Evolutionary conservation across 1,284 basidiomycete genomes (phyloP).

Genomic region (Fistulina hepatica): DNA sequence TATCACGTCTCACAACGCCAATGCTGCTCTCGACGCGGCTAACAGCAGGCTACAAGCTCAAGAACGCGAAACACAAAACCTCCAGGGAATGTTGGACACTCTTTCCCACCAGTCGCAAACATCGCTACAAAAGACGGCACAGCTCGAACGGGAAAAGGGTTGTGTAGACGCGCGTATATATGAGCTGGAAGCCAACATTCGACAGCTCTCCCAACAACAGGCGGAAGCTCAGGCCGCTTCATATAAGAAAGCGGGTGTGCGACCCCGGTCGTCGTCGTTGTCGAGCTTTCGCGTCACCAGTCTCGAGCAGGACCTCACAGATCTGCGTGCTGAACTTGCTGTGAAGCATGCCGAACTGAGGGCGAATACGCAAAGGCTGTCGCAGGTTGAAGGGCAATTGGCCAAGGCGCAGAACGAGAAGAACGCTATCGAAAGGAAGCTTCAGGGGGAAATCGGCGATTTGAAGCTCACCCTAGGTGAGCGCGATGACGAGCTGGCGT

Average conservation of each 20-base stretch:
- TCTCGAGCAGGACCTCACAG: conserved; percentile 45
- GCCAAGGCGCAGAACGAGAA: conserved; percentile 49
- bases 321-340: conserved; percentile 30
- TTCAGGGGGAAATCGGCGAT: conserved; percentile 32
- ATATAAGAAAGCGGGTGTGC: conserved; percentile 19
- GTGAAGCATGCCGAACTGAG: conserved; percentile 35
- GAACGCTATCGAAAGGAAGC: conserved; percentile 38
- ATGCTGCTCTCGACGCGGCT: conserved; percentile 35
- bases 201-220: conserved; percentile 24
- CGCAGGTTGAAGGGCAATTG: conserved; percentile 36
- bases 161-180: conserved; percentile 39
- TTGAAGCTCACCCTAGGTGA: conserved; percentile 36
- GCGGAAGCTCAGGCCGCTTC: conserved; percentile 24
- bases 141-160: conserved; percentile 42
- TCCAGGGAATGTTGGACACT: conserved; percentile 47
- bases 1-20: conserved; percentile 41
- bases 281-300: conserved; percentile 36
- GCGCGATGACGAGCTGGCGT: conserved; percentile 46
- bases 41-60: conserved; percentile 41
- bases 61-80: conserved; percentile 38
- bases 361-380: conserved; percentile 33
- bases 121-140: conserved; percentile 30
- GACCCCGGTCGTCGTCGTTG: conserved; percentile 33
- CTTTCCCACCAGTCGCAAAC: conserved; percentile 46
- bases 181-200: conserved; percentile 41